These are phyloP conservation scores for Yamadazyma tumulicola DNA, from an alignment of 805 yeast genomes.

Conservation along the genomic window DNA sequence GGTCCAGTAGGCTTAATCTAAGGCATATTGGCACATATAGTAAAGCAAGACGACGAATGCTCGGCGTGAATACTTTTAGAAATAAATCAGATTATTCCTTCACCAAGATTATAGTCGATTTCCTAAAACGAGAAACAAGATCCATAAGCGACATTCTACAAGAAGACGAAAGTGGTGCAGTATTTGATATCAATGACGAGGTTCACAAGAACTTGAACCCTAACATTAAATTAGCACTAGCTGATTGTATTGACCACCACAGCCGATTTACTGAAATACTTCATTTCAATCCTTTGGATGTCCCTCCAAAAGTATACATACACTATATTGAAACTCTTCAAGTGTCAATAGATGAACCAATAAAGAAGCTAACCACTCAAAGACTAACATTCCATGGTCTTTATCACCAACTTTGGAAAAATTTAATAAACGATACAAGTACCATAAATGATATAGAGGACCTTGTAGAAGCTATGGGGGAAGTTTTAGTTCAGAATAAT, in stretches of 20 bases:
- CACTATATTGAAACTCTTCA: slow-evolving; percentile 16
- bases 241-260: slow-evolving; percentile 24
- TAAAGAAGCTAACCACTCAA: slow-evolving; percentile 21
- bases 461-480: slow-evolving; percentile 24
- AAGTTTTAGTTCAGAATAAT: slow-evolving; percentile 15
- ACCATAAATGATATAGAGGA: slow-evolving; percentile 38
- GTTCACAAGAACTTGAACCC: slow-evolving; percentile 9
- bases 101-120: slow-evolving; percentile 7
- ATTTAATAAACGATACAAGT: slow-evolving; percentile 21
- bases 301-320: slow-evolving; percentile 26
- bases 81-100: neutral
- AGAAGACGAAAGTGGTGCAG: slow-evolving; percentile 1
- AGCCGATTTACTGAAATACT: slow-evolving; percentile 27
- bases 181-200: neutral
- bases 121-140: slow-evolving; percentile 10
- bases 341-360: slow-evolving; percentile 16
- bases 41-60: slow-evolving; percentile 3
- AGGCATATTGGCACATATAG: neutral
- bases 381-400: slow-evolving; percentile 29
- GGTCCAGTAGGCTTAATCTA: neutral
- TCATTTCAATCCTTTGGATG: slow-evolving; percentile 28
- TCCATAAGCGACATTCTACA: slow-evolving; percentile 7
- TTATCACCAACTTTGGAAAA: slow-evolving; percentile 29
- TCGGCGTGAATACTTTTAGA: neutral
- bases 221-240: slow-evolving; percentile 16